Evolutionary conservation across 2,329 filamentous ascomycete genomes (phyloP).

Genomic region (Aspergillus luchuensis): DNA sequence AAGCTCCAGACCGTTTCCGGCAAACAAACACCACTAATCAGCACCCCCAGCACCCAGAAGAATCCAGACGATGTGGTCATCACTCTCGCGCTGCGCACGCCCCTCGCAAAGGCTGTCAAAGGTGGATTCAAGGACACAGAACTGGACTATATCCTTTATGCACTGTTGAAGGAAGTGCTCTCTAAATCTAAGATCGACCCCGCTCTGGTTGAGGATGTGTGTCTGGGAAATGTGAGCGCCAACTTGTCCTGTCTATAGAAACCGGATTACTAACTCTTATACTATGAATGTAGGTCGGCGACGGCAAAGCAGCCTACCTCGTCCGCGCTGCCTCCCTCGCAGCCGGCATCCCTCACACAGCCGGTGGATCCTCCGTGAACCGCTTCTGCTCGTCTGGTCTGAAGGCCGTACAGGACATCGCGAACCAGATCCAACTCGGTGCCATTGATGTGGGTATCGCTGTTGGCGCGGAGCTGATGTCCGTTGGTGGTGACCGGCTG

Average conservation of each 20-base stretch:
- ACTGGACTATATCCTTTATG: slow-evolving; percentile 82
- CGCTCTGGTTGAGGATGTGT: slow-evolving; percentile 82
- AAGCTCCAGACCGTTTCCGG: slow-evolving; percentile 43
- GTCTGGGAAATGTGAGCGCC: slow-evolving; percentile 77
- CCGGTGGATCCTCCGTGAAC: slow-evolving; percentile 79
- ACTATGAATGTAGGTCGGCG: slow-evolving; percentile 62
- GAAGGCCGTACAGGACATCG: slow-evolving; percentile 93
- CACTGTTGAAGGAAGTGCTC: slow-evolving; percentile 74
- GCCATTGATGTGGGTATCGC: slow-evolving; percentile 87
- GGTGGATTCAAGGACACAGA: slow-evolving; percentile 93
- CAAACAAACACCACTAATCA: slow-evolving; percentile 18
- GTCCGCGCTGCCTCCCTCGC: slow-evolving; percentile 83
- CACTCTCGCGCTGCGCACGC: slow-evolving; percentile 86
- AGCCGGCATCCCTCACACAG: slow-evolving; percentile 90
- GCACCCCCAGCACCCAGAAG: slow-evolving; percentile 72
- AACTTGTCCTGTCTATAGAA: slow-evolving; percentile 15
- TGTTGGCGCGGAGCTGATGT: slow-evolving; percentile 88
- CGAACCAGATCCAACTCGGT: slow-evolving; percentile 77
- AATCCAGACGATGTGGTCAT: slow-evolving; percentile 97
- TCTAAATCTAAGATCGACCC: slow-evolving; percentile 77
- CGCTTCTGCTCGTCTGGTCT: slow-evolving; percentile 97
- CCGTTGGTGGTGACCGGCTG: slow-evolving; percentile 67
- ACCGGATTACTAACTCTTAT: not conserved
- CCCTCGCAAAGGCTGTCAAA: slow-evolving; percentile 84
- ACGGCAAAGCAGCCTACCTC: slow-evolving; percentile 86